phyloP scores from a whole-genome alignment of 169 alveolate species.

The Cryptosporidium viatorum region DNA sequence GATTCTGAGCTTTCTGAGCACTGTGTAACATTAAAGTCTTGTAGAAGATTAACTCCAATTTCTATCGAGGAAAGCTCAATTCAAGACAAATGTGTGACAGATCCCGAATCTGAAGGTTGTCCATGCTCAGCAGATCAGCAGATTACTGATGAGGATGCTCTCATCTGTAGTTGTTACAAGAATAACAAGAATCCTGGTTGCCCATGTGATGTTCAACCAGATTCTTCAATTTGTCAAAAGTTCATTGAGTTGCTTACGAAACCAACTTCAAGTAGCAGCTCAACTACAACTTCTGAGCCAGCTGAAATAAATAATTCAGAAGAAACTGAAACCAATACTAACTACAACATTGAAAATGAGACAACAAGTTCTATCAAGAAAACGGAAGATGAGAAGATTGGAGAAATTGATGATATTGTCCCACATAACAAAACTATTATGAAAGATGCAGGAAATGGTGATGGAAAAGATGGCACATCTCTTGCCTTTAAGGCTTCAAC shows the following conservation, averaged over 20 bases:
- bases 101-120: constrained; percentile 66
- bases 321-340: background rate
- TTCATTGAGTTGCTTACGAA: constrained; percentile 4
- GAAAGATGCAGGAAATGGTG: constrained; percentile 33
- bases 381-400: background rate
- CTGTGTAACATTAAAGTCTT: constrained; percentile 43
- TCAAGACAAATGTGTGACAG: constrained; percentile 43
- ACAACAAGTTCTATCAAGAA: background rate
- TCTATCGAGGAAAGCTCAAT: constrained; percentile 49
- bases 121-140: constrained; percentile 68
- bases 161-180: constrained; percentile 66
- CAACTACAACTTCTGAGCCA: constrained; percentile 25
- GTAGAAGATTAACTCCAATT: constrained; percentile 72
- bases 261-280: constrained; percentile 7
- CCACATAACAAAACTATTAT: constrained; percentile 28
- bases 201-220: constrained; percentile 60
- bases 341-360: background rate
- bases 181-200: constrained; percentile 69
- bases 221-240: constrained; percentile 43
- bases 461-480: background rate
- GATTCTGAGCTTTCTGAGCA: constrained; percentile 50
- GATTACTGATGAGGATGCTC: constrained; percentile 70
- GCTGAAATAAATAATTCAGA: background rate
- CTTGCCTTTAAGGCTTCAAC: background rate
- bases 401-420: constrained; percentile 17